Evolutionary conservation across 768 basidiomycete species (phyloP), one percentile per base, ranked within the genome.

Genomic region (Suillus plorans): DNA sequence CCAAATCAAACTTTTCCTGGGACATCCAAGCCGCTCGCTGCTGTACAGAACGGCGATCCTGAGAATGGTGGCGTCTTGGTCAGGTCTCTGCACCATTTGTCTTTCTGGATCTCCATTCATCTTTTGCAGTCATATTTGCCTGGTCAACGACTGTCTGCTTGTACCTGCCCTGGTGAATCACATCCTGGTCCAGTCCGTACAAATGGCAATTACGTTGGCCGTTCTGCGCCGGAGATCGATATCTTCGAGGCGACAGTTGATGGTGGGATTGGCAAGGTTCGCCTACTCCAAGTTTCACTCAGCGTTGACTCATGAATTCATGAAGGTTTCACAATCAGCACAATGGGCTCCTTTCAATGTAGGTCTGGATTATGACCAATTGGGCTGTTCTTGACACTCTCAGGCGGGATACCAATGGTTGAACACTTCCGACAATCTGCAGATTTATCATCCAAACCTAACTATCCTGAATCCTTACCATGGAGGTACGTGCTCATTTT

Each of bases 1-100:
- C 81, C 84, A 3, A 94, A 94, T 70, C 92, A 94, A 71, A 88
- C 90, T 13, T 71, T 79, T 61, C 79, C 82, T 9, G 83, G 80
- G 7, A 63, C 71, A 63, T 79, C 73, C 18, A 66, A 69, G 14
- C 89, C 89, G 13, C 64, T 78, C 4, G 81, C 82, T 20, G 82
- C 85, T 61, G 50, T 69, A 4, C 72, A 74, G 39, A 73, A 75
- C 22, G 81, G 81, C 28, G 82, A 83, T 65, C 77, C 78, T 0
- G 70, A 45, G 3, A 57, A 73, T 31, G 72, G 71, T 28, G 68
- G 60, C 44, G 74, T 69, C 41, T 68, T 76, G 65, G 75, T 76
- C 60, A 37, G 63, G 36, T 52, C 22, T 34, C 14, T 39, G 28
- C 2, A 75, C 12, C 1, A 31, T 66, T 20, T 5, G 2, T 4